Base-by-base conservation (phyloP, 192 early-diverging fungal species). In the Lobosporangium transversale region DNA sequence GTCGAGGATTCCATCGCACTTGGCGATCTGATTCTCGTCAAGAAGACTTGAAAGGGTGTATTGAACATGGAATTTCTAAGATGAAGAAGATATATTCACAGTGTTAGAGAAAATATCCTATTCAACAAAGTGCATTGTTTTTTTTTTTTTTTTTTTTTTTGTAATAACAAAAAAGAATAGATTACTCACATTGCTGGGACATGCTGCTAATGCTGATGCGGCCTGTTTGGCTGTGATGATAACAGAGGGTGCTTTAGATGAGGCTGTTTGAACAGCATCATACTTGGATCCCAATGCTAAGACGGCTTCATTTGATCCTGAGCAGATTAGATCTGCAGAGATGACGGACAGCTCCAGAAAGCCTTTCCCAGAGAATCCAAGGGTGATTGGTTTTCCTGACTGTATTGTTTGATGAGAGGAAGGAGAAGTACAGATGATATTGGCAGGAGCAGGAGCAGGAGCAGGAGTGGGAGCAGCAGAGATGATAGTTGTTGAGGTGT, bases 281-380 rank as follows among this genome's bases (percentile, higher is more conserved):
- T 63, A 48, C 0, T 42, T 40, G 6, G 20, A 44, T 3, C 60
- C 69, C 11, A 71, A 33, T 3, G 48, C 33, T 35, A 71, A 37
- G 15, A 18, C 54, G 0, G 11, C 18, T 3, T 20, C 23, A 3
- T 54, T 48, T 0, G 59, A 44, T 1, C 53, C 43, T 2, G 54
- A 49, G 48, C 69, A 71, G 61, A 71, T 44, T 14, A 71, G 61
- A 30, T 71, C 36, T 37, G 69, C 69, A 10, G 53, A 21, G 20
- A 71, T 62, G 11, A 20, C 43, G 2, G 53, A 51, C 8, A 40
- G 37, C 37, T 40, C 8, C 14, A 14, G 37, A 14, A 36, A 6
- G 3, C 5, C 4, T 18, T 55, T 27, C 17, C 33, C 43, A 0
- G 61, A 44, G 29, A 63, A 71, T 36, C 36, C 53, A 27, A 71